Conservation (phyloP, 306 rosid species). For the Astragalus glycyphyllos region DNA sequence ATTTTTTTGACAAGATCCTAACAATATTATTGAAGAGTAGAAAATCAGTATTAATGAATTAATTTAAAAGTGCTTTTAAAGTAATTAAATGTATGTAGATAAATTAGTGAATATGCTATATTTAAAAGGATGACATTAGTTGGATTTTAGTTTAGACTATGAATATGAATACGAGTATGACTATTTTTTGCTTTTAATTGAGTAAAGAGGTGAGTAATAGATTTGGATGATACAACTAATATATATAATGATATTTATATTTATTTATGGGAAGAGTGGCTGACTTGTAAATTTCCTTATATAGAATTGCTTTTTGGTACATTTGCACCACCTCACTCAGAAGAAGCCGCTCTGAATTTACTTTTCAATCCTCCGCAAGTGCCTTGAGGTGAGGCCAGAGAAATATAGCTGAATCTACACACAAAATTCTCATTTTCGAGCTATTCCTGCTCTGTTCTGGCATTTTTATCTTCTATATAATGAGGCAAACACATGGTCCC, state of each 20-base stretch:
- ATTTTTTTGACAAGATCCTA: no score
- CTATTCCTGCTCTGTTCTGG: background rate
- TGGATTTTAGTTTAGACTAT: no score
- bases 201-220: background rate
- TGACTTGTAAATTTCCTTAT: conserved; percentile 29
- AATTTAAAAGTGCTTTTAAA: no score
- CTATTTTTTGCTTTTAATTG: no score
- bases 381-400: no score
- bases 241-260: conserved; percentile 21
- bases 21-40: no score
- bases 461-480: conserved; percentile 2
- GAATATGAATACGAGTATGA: no score
- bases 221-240: conserved; percentile 28
- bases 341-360: background rate
- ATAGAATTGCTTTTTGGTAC: conserved; percentile 33
- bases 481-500: conserved; percentile 38
- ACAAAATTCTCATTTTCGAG: conserved; percentile 19
- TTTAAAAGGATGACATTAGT: no score
- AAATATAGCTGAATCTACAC: conserved; percentile 4
- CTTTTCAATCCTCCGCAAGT: background rate
- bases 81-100: no score
- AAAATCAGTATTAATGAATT: no score
- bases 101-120: no score
- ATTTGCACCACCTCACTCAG: background rate
- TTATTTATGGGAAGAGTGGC: conserved; percentile 3